Conservation (phyloP, 768 basidiomycete species). For the Mycena capillaripes region DNA sequence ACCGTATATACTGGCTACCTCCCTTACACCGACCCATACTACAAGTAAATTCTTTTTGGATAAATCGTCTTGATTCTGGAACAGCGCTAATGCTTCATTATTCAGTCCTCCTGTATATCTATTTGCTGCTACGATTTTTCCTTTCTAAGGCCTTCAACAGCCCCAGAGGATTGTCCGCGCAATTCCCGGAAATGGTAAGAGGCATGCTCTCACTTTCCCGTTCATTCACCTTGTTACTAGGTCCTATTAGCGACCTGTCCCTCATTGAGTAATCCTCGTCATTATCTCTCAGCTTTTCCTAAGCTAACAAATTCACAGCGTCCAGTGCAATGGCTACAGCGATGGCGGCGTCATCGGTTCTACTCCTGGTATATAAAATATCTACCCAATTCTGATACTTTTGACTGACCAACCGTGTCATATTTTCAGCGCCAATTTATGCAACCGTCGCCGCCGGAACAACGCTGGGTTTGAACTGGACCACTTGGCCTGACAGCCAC, state of each 20-base stretch:
- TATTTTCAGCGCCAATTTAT: constrained; percentile 48
- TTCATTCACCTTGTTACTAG: neutral
- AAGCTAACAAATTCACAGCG: constrained; percentile 15
- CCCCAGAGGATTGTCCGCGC: constrained; percentile 15
- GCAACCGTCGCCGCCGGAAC: constrained; percentile 59
- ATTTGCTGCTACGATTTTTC: neutral
- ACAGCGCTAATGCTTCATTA: neutral
- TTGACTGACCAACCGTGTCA: neutral
- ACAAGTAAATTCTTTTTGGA: neutral
- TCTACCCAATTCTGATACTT: too few relatives aligned
- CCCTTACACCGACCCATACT: constrained; percentile 44
- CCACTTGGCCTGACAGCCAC: constrained; percentile 53
- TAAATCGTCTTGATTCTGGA: neutral
- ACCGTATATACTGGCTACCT: constrained; percentile 46
- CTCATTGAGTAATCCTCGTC: neutral
- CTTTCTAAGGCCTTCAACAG: neutral
- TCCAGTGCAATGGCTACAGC: constrained; percentile 49
- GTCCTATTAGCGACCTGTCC: constrained; percentile 9
- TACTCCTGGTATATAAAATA: constrained; percentile 39
- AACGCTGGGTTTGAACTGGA: constrained; percentile 57
- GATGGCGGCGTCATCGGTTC: constrained; percentile 48
- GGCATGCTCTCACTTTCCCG: too few relatives aligned
- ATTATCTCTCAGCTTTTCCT: neutral
- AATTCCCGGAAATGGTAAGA: constrained; percentile 11
- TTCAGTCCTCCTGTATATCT: constrained; percentile 5